A percentile compares a stretch with the other conserved stretches of the same genome.
Evolutionary conservation across 2,329 filamentous ascomycete species (phyloP).

Genomic region (Aspergillus niger): DNA sequence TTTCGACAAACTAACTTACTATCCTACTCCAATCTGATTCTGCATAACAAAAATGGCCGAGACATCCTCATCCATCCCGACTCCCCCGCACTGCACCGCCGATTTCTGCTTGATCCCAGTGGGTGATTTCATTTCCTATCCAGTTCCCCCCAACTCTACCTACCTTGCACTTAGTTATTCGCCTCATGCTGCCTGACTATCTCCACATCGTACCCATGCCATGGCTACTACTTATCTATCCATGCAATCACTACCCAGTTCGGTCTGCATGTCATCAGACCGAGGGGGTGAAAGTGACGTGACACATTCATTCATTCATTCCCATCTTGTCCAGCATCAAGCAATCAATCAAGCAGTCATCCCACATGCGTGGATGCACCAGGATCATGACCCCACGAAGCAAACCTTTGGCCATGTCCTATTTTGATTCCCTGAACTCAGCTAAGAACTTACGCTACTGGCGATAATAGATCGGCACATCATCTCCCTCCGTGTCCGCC

Average conservation of each 20-base stretch:
- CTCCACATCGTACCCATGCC: not conserved
- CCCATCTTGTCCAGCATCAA: no score
- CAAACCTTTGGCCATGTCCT: conserved; percentile 9
- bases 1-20: not conserved
- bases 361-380: not conserved
- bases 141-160: not conserved
- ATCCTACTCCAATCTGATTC: not conserved
- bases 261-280: no score
- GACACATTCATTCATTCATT: no score
- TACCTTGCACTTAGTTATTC: not conserved
- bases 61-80: conserved; percentile 44
- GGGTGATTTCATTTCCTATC: conserved; percentile 30
- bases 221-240: no score
- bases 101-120: conserved; percentile 92
- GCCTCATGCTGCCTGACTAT: not conserved
- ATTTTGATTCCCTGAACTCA: not conserved
- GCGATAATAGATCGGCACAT: conserved; percentile 70
- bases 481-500: conserved; percentile 70
- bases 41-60: conserved; percentile 22
- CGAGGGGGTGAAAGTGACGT: no score
- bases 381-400: not conserved
- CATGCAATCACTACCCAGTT: not conserved
- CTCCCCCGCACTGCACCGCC: conserved; percentile 75
- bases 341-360: not conserved
- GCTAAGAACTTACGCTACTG: not conserved